Evolutionary conservation across 179 eudicot species (phyloP).

Genomic region (Gypsophila paniculata): DNA sequence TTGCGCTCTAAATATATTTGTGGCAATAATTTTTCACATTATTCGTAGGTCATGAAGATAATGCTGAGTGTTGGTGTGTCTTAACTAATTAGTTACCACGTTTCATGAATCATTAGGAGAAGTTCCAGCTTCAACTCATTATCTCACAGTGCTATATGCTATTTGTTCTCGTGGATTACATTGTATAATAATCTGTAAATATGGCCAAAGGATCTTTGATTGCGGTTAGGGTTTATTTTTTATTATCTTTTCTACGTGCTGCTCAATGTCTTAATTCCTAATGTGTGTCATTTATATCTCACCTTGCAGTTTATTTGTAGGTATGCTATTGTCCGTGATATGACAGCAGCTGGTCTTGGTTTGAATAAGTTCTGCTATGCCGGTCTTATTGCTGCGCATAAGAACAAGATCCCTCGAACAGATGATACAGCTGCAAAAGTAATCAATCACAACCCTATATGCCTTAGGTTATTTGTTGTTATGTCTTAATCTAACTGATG

Average conservation of each 20-base stretch:
- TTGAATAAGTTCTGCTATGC: slow-evolving; percentile 90
- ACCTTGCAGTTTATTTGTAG: slow-evolving; percentile 34
- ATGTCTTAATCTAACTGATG: slow-evolving; percentile 1
- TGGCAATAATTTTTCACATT: neutral
- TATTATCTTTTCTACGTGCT: slow-evolving; percentile 15
- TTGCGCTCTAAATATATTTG: neutral
- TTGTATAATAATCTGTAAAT: neutral
- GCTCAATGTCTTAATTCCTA: slow-evolving; percentile 5
- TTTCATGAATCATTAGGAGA: neutral
- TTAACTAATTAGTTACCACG: neutral
- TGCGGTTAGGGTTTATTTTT: neutral
- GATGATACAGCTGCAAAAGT: slow-evolving; percentile 67
- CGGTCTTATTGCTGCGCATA: slow-evolving; percentile 86
- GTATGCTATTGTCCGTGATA: slow-evolving; percentile 88
- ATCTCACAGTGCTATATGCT: neutral
- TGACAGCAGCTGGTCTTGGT: slow-evolving; percentile 98
- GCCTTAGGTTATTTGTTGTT: neutral
- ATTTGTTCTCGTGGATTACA: slow-evolving; percentile 6
- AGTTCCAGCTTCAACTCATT: neutral
- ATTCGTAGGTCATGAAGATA: neutral
- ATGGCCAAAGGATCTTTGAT: neutral
- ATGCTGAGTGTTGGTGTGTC: neutral
- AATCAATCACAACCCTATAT: slow-evolving; percentile 20
- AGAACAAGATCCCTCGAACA: slow-evolving; percentile 48
- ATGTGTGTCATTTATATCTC: neutral